Base-by-base conservation (phyloP, 495 filamentous ascomycete genomes). In the Diplogelasinospora grovesii region DNA sequence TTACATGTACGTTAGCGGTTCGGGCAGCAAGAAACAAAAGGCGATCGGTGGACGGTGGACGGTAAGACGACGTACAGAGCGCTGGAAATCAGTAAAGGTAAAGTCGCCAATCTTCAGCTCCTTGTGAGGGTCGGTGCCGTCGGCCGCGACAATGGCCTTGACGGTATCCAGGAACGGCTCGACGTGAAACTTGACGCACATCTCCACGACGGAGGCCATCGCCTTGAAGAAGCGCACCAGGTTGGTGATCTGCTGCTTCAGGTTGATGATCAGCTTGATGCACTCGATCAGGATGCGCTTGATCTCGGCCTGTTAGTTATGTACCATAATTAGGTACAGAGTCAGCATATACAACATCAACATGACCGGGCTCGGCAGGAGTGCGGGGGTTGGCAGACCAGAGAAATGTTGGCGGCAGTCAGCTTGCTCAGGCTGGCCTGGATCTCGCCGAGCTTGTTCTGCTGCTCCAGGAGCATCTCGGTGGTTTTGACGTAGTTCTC, bases 261-360 rank as follows among this genome's bases (percentile, higher is more conserved):
- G 27, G 8, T 41, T 41, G 9, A 41, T 31, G 19, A 41, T 41
- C 25, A 41, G 27, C 19, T 31, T 29, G 25, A 41, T 41, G 27
- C 38, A 41, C 19, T 29, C 19, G 26, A 41, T 41, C 2, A 41
- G 27, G 16, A 31, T 30, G n/a, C 27, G 7, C 25, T 41, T 41
- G 38, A 41, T 41, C 25, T 41, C 38, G 9, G 24, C 27, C 38
- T n/a, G n/a, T n/a, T n/a, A n/a, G n/a, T n/a, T n/a, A n/a, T n/a
- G n/a, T n/a, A n/a, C n/a, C n/a, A n/a, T n/a, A n/a, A n/a, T n/a
- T n/a, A n/a, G n/a, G n/a, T n/a, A n/a, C n/a, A n/a, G n/a, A n/a
- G n/a, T n/a, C n/a, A n/a, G n/a, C n/a, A n/a, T 41, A 18, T 13
- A 13, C 11, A 20, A 21, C n/a, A 19, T 16, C 15, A 20, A 6